Evolutionary conservation across 2,329 filamentous ascomycete genomes (phyloP).

Genomic region (Ploettnerulaceae sp.): DNA sequence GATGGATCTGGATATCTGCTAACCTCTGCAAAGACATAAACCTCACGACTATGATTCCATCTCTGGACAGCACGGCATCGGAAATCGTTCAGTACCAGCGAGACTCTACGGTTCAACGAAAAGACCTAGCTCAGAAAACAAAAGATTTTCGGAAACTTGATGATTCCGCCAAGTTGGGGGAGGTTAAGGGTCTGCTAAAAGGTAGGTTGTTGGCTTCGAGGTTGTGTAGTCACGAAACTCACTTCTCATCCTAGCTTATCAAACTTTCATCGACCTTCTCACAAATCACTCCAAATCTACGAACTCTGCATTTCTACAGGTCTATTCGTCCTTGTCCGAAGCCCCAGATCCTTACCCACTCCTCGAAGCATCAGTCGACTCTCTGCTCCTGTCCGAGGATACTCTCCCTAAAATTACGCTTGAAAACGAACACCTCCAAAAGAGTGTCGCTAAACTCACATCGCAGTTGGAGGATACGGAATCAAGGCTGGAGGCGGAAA

Average conservation of each 20-base stretch:
- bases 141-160: slow-evolving; percentile 96
- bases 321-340: slow-evolving; percentile 91
- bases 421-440: slow-evolving; percentile 85
- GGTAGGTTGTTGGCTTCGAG: slow-evolving; percentile 43
- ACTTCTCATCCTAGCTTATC: slow-evolving; percentile 62
- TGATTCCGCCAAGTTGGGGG: slow-evolving; percentile 76
- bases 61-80: slow-evolving; percentile 87
- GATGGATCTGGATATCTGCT: slow-evolving; percentile 9
- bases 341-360: slow-evolving; percentile 94
- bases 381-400: slow-evolving; percentile 86
- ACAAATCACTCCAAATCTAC: slow-evolving; percentile 94
- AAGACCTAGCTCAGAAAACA: slow-evolving; percentile 97
- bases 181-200: slow-evolving; percentile 87
- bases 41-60: slow-evolving; percentile 75
- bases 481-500: slow-evolving; percentile 72
- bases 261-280: slow-evolving; percentile 92
- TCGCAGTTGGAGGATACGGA: slow-evolving; percentile 80
- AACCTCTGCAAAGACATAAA: slow-evolving; percentile 64
- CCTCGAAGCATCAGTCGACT: slow-evolving; percentile 93
- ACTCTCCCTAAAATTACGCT: slow-evolving; percentile 83
- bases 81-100: slow-evolving; percentile 91
- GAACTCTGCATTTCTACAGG: slow-evolving; percentile 85
- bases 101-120: slow-evolving; percentile 91
- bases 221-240: slow-evolving; percentile 2
- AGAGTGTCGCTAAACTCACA: slow-evolving; percentile 69